A percentile compares a stretch with the other conserved stretches of the same genome.
phyloP scores from a whole-genome alignment of 176 grass and related monocot species.

The Musa acuminata region DNA sequence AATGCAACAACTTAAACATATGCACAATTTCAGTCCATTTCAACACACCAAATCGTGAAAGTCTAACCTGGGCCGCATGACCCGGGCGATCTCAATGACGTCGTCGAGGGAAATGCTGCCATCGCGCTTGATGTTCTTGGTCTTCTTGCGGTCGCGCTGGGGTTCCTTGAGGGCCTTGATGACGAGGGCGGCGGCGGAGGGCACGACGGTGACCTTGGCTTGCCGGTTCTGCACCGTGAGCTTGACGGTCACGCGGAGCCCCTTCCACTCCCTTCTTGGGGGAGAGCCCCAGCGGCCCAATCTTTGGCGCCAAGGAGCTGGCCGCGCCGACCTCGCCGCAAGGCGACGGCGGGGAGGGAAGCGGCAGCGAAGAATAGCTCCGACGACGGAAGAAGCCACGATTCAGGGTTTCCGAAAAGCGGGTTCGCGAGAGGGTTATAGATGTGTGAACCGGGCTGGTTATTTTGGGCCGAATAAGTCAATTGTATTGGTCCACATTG shows the following conservation, averaged over 20 bases:
- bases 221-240: slow-evolving; percentile 76
- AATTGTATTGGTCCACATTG: too few relatives aligned
- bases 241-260: slow-evolving; percentile 73
- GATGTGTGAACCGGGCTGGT: too few relatives aligned
- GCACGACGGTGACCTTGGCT: slow-evolving; percentile 67
- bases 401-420: not conserved
- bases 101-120: slow-evolving; percentile 70
- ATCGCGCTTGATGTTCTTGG: slow-evolving; percentile 66
- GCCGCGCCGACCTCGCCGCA: slow-evolving; percentile 66
- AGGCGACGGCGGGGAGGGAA: slow-evolving; percentile 51
- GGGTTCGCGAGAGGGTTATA: not conserved
- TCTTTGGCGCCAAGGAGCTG: slow-evolving; percentile 58
- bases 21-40: too few relatives aligned
- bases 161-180: slow-evolving; percentile 73
- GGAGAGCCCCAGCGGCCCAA: slow-evolving; percentile 64
- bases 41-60: too few relatives aligned
- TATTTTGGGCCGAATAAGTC: too few relatives aligned
- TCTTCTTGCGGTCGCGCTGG: slow-evolving; percentile 77
- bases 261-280: slow-evolving; percentile 52
- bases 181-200: slow-evolving; percentile 66
- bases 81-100: slow-evolving; percentile 52
- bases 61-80: slow-evolving; percentile 23
- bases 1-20: too few relatives aligned
- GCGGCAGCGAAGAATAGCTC: not conserved
- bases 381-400: not conserved